Evolutionary conservation across 108 stramenopile genomes (phyloP).

Genomic region (Discostella pseudostelligera): DNA sequence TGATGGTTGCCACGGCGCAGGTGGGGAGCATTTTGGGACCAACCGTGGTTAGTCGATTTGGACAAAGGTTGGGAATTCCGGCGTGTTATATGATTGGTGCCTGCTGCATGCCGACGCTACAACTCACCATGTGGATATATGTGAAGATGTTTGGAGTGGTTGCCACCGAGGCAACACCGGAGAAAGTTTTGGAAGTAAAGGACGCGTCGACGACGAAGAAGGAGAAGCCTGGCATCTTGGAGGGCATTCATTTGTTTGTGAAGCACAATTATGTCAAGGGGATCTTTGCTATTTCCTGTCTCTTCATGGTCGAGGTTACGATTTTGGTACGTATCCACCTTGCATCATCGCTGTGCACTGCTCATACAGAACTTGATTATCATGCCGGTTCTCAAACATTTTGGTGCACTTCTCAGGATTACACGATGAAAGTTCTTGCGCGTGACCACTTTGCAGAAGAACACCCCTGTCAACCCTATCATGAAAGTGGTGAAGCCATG

Average conservation of each 20-base stretch:
- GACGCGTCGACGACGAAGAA: conserved; percentile 56
- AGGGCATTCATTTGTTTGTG: conserved; percentile 89
- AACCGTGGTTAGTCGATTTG: conserved; percentile 77
- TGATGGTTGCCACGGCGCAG: conserved; percentile 95
- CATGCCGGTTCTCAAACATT: background rate
- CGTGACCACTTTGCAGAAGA: conserved; percentile 79
- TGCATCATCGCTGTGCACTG: background rate
- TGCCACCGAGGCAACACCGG: conserved; percentile 11
- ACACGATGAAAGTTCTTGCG: conserved; percentile 95
- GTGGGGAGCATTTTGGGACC: conserved; percentile 94
- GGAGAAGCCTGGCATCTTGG: conserved; percentile 85
- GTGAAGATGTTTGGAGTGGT: conserved; percentile 73
- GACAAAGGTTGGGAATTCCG: conserved; percentile 75
- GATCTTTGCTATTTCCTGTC: conserved; percentile 94
- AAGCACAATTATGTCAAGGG: conserved; percentile 96
- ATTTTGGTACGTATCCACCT: conserved; percentile 54
- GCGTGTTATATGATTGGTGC: conserved; percentile 81
- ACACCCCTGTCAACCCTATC: conserved; percentile 67
- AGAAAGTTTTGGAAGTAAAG: conserved; percentile 37
- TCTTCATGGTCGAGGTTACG: conserved; percentile 98
- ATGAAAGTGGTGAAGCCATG: conserved; percentile 56
- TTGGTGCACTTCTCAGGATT: conserved; percentile 54
- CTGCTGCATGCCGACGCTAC: conserved; percentile 78
- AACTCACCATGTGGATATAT: conserved; percentile 90
- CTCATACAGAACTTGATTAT: background rate